These are phyloP conservation scores for Rhynchosporium agropyri DNA, from an alignment of 2,329 filamentous ascomycete genomes.

Conservation along the genomic window DNA sequence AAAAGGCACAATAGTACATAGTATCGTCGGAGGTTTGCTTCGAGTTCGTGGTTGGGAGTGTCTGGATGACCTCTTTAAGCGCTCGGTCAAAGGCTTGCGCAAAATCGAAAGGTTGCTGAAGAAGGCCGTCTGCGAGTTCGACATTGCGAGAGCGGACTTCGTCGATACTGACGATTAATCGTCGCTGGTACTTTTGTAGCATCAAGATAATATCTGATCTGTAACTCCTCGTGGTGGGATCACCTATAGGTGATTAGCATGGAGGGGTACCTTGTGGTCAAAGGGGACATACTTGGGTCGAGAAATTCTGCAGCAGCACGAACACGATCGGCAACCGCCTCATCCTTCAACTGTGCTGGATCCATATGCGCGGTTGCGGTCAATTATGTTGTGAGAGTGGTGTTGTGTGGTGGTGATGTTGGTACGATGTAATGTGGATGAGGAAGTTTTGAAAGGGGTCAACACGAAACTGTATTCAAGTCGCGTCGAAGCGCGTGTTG, in stretches of 20 bases:
- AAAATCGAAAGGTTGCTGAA: conserved; percentile 87
- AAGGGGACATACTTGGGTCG: conserved; percentile 73
- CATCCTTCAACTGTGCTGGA: conserved; percentile 75
- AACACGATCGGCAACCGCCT: conserved; percentile 80
- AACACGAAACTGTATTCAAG: conserved; percentile 1
- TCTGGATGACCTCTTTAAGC: conserved; percentile 83
- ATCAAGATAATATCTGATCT: conserved; percentile 83
- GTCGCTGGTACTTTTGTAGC: conserved; percentile 67
- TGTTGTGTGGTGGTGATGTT: conserved; percentile 10
- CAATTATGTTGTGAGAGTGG: neutral
- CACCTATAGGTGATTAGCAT: conserved; percentile 39
- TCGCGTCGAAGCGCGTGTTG: conserved; percentile 4
- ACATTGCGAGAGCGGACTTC: conserved; percentile 86
- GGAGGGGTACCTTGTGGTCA: conserved; percentile 8
- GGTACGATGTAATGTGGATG: neutral
- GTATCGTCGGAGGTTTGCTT: conserved; percentile 78
- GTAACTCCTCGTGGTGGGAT: conserved; percentile 62
- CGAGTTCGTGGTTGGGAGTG: conserved; percentile 73
- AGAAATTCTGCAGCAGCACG: conserved; percentile 90
- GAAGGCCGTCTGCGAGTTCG: conserved; percentile 76
- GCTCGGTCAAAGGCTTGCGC: conserved; percentile 86
- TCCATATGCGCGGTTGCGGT: conserved; percentile 55
- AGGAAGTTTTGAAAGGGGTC: conserved; percentile 14
- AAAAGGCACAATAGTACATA: conserved; percentile 95
- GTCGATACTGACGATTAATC: conserved; percentile 77